Conservation (phyloP, 2,329 filamentous ascomycete genomes). For the Pyricularia sp. region DNA sequence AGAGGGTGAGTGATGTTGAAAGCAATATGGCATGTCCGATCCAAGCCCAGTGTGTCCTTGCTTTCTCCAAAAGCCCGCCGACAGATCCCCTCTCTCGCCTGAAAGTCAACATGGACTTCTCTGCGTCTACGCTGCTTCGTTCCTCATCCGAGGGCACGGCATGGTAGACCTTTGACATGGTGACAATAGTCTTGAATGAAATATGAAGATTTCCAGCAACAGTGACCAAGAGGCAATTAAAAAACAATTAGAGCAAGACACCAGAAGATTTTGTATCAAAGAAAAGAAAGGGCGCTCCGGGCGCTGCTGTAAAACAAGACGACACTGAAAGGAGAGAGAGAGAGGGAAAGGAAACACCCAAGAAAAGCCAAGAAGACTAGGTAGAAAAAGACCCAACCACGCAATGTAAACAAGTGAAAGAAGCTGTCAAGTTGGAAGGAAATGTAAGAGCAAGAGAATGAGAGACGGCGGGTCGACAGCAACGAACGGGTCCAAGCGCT, state of each 20-base stretch:
- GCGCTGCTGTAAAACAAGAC: background rate
- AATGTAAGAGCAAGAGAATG: background rate
- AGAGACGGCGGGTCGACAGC: background rate
- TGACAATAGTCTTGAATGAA: constrained; percentile 9
- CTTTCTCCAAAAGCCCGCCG: constrained; percentile 7
- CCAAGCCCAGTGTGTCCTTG: constrained; percentile 25
- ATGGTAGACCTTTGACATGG: constrained; percentile 25
- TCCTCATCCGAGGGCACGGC: constrained; percentile 27
- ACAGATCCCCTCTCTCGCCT: constrained; percentile 6
- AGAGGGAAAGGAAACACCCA: background rate
- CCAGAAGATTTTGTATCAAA: background rate
- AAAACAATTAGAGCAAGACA: background rate
- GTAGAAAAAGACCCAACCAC: background rate
- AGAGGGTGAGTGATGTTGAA: constrained; percentile 28
- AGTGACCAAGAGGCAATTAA: background rate
- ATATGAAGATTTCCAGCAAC: constrained; percentile 15
- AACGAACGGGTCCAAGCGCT: background rate
- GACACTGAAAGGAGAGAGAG: background rate
- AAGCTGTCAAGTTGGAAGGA: background rate
- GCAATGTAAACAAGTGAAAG: background rate
- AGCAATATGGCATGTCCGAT: constrained; percentile 28
- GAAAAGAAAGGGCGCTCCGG: background rate
- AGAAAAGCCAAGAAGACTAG: background rate
- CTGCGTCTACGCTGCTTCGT: constrained; percentile 14
- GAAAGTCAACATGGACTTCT: constrained; percentile 11